Conservation (phyloP, 2,329 filamentous ascomycete species). For the Paramyrothecium sp. region DNA sequence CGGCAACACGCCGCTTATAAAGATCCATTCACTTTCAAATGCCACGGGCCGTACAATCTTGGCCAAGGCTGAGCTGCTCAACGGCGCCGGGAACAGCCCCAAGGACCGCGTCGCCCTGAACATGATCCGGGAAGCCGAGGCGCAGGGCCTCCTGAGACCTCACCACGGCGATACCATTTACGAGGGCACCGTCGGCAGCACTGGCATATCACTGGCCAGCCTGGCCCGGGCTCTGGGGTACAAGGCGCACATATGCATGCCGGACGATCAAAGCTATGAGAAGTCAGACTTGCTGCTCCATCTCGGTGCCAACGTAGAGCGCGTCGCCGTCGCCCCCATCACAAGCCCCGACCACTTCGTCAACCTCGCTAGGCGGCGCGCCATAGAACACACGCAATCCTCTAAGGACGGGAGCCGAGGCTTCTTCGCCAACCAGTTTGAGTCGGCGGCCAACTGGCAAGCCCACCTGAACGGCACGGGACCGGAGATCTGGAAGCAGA, state of each 20-base stretch:
- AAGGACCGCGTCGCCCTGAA: conserved; percentile 93
- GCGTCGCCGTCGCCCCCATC: conserved; percentile 87
- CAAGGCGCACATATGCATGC: conserved; percentile 95
- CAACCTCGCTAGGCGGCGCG: conserved; percentile 79
- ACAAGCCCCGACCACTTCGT: conserved; percentile 94
- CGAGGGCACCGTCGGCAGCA: conserved; percentile 95
- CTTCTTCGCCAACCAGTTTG: conserved; percentile 96
- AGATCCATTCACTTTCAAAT: conserved; percentile 80
- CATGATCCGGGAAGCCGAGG: conserved; percentile 84
- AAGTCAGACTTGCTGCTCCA: conserved; percentile 88
- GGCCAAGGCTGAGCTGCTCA: conserved; percentile 94
- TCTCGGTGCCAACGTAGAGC: conserved; percentile 88
- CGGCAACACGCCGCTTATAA: conserved; percentile 86
- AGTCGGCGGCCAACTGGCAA: conserved; percentile 83
- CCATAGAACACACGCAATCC: conserved; percentile 67
- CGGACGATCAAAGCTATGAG: conserved; percentile 82
- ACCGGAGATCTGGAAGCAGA: conserved; percentile 84
- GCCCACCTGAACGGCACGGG: conserved; percentile 83
- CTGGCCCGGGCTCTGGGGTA: conserved; percentile 88
- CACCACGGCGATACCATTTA: conserved; percentile 91
- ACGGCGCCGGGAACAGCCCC: conserved; percentile 88
- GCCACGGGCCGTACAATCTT: conserved; percentile 87
- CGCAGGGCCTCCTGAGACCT: conserved; percentile 70
- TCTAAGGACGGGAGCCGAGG: conserved; percentile 64
- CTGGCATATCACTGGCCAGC: conserved; percentile 89